Percentiles rank a stretch among this genome's conserved stretches.
phyloP scores from a whole-genome alignment of 2,329 filamentous ascomycete species.

The Blumeria graminis region DNA sequence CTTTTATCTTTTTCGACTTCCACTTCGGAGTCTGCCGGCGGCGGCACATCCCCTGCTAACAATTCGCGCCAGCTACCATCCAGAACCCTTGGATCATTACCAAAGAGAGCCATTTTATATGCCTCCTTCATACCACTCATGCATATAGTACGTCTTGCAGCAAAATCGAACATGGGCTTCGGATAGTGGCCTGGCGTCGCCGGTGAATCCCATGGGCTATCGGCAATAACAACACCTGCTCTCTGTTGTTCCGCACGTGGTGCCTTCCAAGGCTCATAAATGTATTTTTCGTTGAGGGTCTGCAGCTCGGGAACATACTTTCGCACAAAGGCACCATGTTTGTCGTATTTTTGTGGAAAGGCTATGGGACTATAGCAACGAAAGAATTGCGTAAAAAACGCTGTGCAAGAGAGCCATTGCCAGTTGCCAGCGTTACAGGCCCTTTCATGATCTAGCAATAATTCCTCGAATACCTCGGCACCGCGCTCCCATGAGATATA shows the following conservation, averaged over 20 bases:
- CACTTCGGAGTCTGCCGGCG: too few species aligned
- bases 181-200: conserved; percentile 33
- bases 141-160: conserved; percentile 34
- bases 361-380: conserved; percentile 45
- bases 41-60: too few species aligned
- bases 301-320: conserved; percentile 43
- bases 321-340: conserved; percentile 36
- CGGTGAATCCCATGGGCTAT: conserved; percentile 21
- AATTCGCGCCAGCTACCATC: conserved; percentile 28
- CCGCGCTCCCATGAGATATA: conserved; percentile 62
- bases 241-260: conserved; percentile 42
- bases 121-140: conserved; percentile 46
- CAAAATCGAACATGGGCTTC: conserved; percentile 58
- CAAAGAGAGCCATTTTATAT: conserved; percentile 38
- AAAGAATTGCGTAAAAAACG: conserved; percentile 51
- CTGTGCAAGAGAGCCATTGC: conserved; percentile 56
- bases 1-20: too few species aligned
- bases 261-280: conserved; percentile 62
- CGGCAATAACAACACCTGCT: conserved; percentile 37
- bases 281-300: conserved; percentile 38
- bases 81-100: conserved; percentile 33
- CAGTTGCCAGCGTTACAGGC: conserved; percentile 55
- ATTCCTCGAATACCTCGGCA: conserved; percentile 55
- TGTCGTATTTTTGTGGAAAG: conserved; percentile 57
- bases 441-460: conserved; percentile 49